These are phyloP conservation scores for Scenedesmus sp. DNA, from an alignment of 163 green algal genomes.

Conservation along the genomic window DNA sequence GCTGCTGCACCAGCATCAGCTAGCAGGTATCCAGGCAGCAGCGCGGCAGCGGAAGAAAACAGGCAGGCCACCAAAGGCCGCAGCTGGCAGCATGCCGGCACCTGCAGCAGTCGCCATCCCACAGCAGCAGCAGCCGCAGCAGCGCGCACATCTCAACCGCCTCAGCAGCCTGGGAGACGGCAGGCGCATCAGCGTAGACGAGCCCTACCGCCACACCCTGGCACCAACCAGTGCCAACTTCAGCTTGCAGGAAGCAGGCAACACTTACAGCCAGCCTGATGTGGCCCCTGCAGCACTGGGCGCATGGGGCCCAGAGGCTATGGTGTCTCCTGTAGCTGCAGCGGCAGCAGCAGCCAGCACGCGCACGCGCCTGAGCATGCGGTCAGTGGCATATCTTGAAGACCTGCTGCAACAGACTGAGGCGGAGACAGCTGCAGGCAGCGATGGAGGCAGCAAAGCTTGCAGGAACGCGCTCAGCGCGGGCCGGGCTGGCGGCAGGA, in stretches of 20 bases:
- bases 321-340: neutral
- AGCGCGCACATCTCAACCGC: neutral
- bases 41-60: neutral
- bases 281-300: neutral
- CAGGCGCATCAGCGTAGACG: neutral
- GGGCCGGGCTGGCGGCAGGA: neutral
- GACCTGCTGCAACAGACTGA: slow-evolving; percentile 44
- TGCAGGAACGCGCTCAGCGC: neutral
- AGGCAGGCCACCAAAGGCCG: neutral
- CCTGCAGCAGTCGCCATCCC: neutral
- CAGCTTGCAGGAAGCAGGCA: neutral
- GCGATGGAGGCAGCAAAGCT: neutral
- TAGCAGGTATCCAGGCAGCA: neutral
- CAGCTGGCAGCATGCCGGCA: neutral
- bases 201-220: neutral
- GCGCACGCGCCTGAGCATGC: slow-evolving; percentile 34
- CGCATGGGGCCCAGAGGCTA: neutral
- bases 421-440: neutral
- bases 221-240: neutral
- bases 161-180: neutral
- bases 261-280: neutral
- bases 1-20: neutral
- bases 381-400: slow-evolving; percentile 36
- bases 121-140: slow-evolving; percentile 11
- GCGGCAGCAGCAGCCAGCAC: slow-evolving; percentile 1